phyloP scores from a whole-genome alignment of 176 grass and related monocot genomes.

The Bothriochloa decipiens region DNA sequence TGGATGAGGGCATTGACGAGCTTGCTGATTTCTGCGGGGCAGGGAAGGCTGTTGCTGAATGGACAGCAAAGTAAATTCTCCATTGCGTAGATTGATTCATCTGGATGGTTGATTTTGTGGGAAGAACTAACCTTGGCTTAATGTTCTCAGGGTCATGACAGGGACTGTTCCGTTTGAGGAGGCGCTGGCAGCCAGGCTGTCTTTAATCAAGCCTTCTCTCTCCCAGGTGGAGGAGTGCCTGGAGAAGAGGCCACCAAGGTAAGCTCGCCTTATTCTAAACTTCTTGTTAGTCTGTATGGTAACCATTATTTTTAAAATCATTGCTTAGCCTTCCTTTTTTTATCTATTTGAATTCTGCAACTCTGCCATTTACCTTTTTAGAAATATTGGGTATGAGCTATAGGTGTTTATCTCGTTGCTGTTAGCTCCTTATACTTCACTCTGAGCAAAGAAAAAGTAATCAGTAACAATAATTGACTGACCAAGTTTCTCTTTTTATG shows the following conservation, averaged over 20 bases:
- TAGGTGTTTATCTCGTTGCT: background rate
- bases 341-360: background rate
- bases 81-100: background rate
- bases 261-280: background rate
- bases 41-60: slow-evolving; percentile 81
- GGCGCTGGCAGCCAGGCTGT: slow-evolving; percentile 76
- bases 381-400: slow-evolving; percentile 1
- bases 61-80: slow-evolving; percentile 70
- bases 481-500: background rate
- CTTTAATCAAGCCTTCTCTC: slow-evolving; percentile 83
- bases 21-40: slow-evolving; percentile 83
- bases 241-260: slow-evolving; percentile 86
- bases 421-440: background rate
- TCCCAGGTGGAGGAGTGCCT: slow-evolving; percentile 71
- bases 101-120: background rate
- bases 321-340: background rate
- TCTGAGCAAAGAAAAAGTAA: background rate
- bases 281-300: background rate
- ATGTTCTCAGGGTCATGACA: slow-evolving; percentile 75
- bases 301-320: slow-evolving; percentile 40
- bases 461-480: background rate
- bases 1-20: slow-evolving; percentile 93
- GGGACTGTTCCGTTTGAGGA: slow-evolving; percentile 90
- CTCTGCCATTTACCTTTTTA: background rate
- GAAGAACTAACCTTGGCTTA: background rate